Evolutionary conservation across 129 eudicot genomes (phyloP), one percentile per base, ranked within the genome.

Genomic region (Saussurea involucrata): DNA sequence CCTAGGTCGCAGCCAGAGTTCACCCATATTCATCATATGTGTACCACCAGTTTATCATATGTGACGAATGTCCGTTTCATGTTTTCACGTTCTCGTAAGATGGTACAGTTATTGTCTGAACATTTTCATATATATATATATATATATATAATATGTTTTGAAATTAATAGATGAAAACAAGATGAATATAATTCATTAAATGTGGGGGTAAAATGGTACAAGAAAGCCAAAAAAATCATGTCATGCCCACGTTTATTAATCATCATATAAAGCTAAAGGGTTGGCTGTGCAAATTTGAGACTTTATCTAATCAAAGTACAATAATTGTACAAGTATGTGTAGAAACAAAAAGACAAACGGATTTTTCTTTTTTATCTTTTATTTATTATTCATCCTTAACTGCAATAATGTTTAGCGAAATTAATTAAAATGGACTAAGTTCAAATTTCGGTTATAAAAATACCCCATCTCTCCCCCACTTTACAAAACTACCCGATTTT

Each of bases 261-360:
- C 11, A 34, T 24, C n/a, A 25, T 31, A 27, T 27, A 27, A 73
- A 73, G 34, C 58, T 66, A 73, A 24, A 57, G 70, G 75, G 70
- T 18, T 80, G 79, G 77, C 74, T 36, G 79, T 73, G 79, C 70
- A 80, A 73, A 49, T 79, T 24, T 49, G 75, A 55, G 28, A 44
- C 58, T 28, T 63, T 8, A 29, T 72, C 55, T 15, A 37, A 71
- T 78, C 74, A 29, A 34, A 63, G 82, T 78, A 78, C 82, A 78
- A 78, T 70, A 24, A 72, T 79, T 49, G 61, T 69, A 68, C 32
- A 61, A 68, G 60, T 28, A 66, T 40, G 21, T 77, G 36, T 77
- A 29, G 22, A n/a, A 53, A 53, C 36, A 9, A 36, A 28, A n/a
- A 17, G 31, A 5, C 24, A 27, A 17, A 72, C 10, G 28, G 12